These are phyloP conservation scores for Chrysanthemum makinoi DNA, from an alignment of 129 eudicot genomes.

Conservation along the genomic window DNA sequence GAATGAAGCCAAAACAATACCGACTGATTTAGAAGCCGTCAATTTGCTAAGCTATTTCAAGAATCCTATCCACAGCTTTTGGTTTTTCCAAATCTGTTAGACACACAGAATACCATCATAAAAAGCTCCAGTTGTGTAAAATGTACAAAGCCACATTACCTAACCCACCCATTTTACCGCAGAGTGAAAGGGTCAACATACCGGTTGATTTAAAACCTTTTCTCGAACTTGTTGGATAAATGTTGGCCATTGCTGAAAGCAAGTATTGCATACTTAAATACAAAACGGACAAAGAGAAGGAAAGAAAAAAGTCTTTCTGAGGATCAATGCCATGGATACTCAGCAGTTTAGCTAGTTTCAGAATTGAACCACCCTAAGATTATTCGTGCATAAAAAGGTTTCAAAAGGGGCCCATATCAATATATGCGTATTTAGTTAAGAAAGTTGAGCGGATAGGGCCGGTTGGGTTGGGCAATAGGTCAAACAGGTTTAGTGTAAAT, in stretches of 20 bases:
- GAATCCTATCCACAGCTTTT: slow-evolving; percentile 96
- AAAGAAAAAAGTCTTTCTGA: slow-evolving; percentile 46
- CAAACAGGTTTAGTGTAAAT: not conserved
- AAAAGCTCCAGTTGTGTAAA: slow-evolving; percentile 6
- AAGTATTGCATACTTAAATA: slow-evolving; percentile 49
- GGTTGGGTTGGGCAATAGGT: no score
- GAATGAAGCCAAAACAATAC: no score
- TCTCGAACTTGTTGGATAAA: slow-evolving; percentile 96
- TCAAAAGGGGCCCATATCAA: not conserved
- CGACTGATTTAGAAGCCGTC: no score
- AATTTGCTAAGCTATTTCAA: slow-evolving; percentile 41
- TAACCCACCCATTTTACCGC: not conserved
- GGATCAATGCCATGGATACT: slow-evolving; percentile 95
- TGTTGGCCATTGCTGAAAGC: slow-evolving; percentile 82
- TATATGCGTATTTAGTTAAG: slow-evolving; percentile 1
- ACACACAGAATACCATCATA: not conserved
- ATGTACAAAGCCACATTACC: not conserved
- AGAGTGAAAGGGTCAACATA: slow-evolving; percentile 30
- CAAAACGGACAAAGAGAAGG: slow-evolving; percentile 6
- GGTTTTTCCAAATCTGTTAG: slow-evolving; percentile 89
- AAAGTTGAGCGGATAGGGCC: no score
- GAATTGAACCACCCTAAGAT: slow-evolving; percentile 60
- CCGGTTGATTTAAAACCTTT: slow-evolving; percentile 91
- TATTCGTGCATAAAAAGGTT: slow-evolving; percentile 50
- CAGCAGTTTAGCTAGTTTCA: slow-evolving; percentile 85